Evolutionary conservation across 768 basidiomycete species (phyloP), one percentile per base, ranked within the genome.

Genomic region (Udeniomyces megalosporus): DNA sequence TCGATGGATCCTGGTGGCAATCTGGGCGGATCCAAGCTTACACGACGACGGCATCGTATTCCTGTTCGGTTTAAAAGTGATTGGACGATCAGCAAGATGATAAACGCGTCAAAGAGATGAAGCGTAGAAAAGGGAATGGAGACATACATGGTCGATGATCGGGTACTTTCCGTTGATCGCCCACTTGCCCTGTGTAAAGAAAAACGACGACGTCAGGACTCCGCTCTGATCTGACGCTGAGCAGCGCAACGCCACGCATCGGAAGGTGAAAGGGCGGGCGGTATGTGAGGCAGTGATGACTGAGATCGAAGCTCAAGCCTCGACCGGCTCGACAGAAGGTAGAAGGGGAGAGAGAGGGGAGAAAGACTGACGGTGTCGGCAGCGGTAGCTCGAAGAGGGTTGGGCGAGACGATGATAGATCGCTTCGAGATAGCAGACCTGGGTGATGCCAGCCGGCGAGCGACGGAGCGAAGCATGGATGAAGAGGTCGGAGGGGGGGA

Each of bases 11-110:
- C n/a, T n/a, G n/a, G n/a, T n/a, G n/a, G n/a, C n/a, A n/a, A n/a
- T n/a, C n/a, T n/a, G n/a, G n/a, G n/a, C n/a, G n/a, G n/a, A n/a
- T n/a, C n/a, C n/a, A n/a, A n/a, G n/a, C 65, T 53, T 71, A 69
- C 22, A 66, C 66, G 3, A 61, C 29, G 20, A 67, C 31, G 14
- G 67, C 66, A 17, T 58, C 29, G 60, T 69, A 70, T 55, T 50
- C 53, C 5, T 58, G 24, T 32, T 8, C 22, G 51, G 29, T 14
- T 3, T 22, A 53, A 53, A 32, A 6, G 49, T 14, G 22, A 28
- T 5, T 32, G 29, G 12, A 34, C 15, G 6, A 31, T 51, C 22
- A 51, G 51, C 10, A 15, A 31, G 8, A 17, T 14, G 15, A 11
- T 3, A 53, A 3, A 31, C n/a, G n/a, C 20, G 31, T 3, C 24